Base-by-base conservation (phyloP, 108 stramenopile genomes). In the Fistulifera solaris region DNA sequence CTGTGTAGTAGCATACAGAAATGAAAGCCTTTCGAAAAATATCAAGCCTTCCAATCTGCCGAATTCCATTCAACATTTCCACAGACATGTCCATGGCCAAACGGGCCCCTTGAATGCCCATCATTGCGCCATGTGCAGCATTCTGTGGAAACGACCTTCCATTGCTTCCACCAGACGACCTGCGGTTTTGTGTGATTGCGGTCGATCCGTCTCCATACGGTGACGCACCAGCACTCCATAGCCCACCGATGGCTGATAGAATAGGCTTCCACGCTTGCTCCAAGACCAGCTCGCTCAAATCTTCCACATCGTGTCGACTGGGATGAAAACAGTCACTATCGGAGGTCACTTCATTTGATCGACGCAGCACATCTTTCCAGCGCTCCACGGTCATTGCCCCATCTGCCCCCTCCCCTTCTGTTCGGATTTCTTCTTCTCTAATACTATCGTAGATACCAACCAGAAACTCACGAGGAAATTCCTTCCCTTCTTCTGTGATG, bases 401-500 rank as follows among this genome's bases (percentile, higher is more conserved):
- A 42, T 92, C 90, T 10, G 89, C 87, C 38, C 89, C 91, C 67
- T 90, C 91, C 10, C 84, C 91, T 55, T 82, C 77, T 27, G 94
- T 91, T 38, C 79, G 75, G 40, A 95, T 95, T 56, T 90, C 83
- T 58, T 91, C 72, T 26, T 85, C 83, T 43, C 70, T 79, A 25
- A 95, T 89, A 52, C 75, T 85, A 50, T 76, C 73, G 56, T 93
- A 96, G 40, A 96, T 91, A n/a, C 60, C 74, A 62, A 78, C 87
- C 38, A 96, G 60, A 60, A 77, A 94, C 31, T 90, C 86, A 15
- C 69, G 65, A 15, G 96, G 92, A n/a, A 96, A 61, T 31, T 89
- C 86, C 42, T 72, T 66, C 23, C 76, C 85, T 31, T 68, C 52
- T 59, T 95, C 87, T 22, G 73, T 94, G 59, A 96, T 94, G 44